Percentiles rank a stretch among this genome's conserved stretches.
Conservation (phyloP, 2,329 filamentous ascomycete genomes). For the Lithohypha guttulata region DNA sequence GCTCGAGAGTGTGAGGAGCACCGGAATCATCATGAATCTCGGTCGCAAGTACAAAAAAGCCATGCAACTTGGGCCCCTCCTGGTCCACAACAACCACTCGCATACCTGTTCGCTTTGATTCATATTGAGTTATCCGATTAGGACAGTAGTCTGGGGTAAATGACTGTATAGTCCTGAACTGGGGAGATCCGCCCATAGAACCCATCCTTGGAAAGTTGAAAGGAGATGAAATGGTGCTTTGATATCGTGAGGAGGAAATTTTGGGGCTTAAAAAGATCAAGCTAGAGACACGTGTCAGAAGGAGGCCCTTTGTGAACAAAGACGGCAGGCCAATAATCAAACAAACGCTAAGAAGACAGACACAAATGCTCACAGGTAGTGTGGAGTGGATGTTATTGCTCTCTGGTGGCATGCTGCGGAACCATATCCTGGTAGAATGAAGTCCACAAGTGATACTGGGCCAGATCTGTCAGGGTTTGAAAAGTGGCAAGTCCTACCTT, state of each 20-base stretch:
- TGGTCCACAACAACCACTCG: conserved; percentile 84
- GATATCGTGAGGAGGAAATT: neutral
- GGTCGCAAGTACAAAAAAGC: conserved; percentile 90
- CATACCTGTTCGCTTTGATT: conserved; percentile 89
- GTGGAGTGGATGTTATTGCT: no score
- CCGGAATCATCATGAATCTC: conserved; percentile 97
- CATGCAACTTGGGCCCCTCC: conserved; percentile 86
- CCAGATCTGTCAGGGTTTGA: no score
- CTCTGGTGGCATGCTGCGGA: no score
- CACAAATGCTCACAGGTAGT: no score
- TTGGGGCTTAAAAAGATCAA: neutral
- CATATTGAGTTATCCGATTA: conserved; percentile 84
- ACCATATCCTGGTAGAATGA: no score
- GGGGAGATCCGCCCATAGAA: conserved; percentile 24
- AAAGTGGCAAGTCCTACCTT: no score
- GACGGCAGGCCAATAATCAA: neutral
- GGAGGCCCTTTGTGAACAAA: no score
- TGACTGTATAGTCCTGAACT: conserved; percentile 74
- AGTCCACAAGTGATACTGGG: no score
- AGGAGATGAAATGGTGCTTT: neutral
- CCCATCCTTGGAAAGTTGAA: conserved; percentile 3
- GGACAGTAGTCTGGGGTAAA: conserved; percentile 88
- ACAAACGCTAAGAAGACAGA: neutral
- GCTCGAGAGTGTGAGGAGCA: conserved; percentile 76
- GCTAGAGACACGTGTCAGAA: conserved; percentile 1